phyloP scores from a whole-genome alignment of 2,329 filamentous ascomycete genomes.

The Gnomoniopsis sp. region DNA sequence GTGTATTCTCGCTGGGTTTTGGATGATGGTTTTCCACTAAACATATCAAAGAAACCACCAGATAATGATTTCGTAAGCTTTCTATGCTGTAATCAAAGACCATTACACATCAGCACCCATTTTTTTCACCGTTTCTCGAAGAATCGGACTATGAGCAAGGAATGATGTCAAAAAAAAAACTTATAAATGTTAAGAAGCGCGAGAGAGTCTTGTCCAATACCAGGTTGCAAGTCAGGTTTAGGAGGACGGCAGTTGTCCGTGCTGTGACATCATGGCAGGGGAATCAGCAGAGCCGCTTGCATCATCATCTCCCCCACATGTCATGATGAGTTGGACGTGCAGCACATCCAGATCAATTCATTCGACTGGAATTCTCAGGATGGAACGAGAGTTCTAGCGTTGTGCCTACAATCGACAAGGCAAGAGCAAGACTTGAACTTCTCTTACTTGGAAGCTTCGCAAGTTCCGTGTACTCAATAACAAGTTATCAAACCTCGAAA shows the following conservation, averaged over 20 bases:
- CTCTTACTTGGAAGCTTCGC: too few relatives aligned
- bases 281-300: background rate
- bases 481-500: too few relatives aligned
- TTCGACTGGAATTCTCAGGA: background rate
- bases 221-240: background rate
- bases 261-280: background rate
- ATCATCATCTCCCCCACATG: background rate
- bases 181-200: background rate
- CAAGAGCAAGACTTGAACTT: background rate
- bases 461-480: too few relatives aligned
- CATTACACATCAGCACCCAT: background rate
- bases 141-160: background rate
- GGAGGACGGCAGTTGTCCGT: background rate
- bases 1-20: background rate
- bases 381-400: background rate
- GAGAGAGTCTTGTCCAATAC: background rate
- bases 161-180: background rate
- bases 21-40: background rate
- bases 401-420: too few relatives aligned
- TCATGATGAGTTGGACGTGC: background rate
- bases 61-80: background rate
- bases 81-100: too few relatives aligned
- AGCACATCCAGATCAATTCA: background rate
- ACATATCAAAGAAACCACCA: background rate
- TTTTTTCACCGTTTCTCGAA: background rate